Conservation (phyloP, 75 land plant genomes). For the Chamaecyparis obtusa region DNA sequence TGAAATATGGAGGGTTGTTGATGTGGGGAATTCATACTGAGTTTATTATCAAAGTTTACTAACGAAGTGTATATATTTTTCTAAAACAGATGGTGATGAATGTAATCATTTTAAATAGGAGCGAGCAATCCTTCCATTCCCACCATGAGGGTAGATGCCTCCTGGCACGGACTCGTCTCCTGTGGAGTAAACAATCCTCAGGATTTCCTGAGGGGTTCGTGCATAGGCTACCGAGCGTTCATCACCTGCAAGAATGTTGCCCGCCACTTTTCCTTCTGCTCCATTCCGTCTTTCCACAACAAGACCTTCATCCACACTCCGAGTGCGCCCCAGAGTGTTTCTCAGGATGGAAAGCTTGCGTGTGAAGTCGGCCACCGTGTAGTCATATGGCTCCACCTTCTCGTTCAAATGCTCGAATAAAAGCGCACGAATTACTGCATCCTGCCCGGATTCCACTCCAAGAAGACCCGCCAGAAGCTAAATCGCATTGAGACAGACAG, state of each 20-base stretch:
- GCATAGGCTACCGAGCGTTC: slow-evolving; percentile 44
- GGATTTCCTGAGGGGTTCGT: slow-evolving; percentile 59
- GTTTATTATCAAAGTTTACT: too few relatives aligned
- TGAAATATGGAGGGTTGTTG: too few relatives aligned
- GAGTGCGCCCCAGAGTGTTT: slow-evolving; percentile 30
- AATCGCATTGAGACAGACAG: too few relatives aligned
- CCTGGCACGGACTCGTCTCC: slow-evolving; percentile 20
- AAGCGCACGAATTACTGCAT: slow-evolving; percentile 60
- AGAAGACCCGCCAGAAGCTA: slow-evolving; percentile 27
- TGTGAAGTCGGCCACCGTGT: slow-evolving; percentile 70
- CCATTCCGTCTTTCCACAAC: slow-evolving; percentile 41
- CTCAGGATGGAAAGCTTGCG: slow-evolving; percentile 47
- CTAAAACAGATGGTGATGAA: too few relatives aligned
- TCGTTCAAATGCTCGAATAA: slow-evolving; percentile 38
- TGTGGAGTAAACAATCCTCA: slow-evolving; percentile 58
- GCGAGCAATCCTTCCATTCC: too few relatives aligned
- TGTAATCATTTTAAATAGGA: too few relatives aligned
- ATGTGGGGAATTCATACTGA: too few relatives aligned
- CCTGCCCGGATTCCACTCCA: slow-evolving; percentile 88
- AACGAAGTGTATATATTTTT: too few relatives aligned
- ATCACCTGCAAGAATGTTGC: slow-evolving; percentile 61
- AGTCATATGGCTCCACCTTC: slow-evolving; percentile 17
- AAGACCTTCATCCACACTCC: slow-evolving; percentile 51
- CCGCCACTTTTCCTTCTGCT: slow-evolving; percentile 35
- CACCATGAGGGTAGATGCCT: too few relatives aligned